Base-by-base conservation (phyloP, 805 yeast species). In the Sugiyamaella lignohabitans region DNA sequence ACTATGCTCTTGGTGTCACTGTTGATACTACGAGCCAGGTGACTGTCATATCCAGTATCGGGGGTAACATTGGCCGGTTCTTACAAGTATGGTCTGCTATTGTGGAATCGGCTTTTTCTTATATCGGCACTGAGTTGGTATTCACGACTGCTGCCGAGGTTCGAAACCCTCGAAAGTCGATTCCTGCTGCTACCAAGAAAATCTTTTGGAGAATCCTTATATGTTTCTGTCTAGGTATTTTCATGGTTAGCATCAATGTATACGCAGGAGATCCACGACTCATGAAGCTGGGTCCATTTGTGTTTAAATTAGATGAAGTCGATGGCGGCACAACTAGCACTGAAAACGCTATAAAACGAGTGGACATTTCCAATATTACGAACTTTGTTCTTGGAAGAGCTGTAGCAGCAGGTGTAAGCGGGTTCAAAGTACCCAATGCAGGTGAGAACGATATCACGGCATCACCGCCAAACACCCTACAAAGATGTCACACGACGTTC, bases 81-180 rank as follows among this genome's bases (percentile, higher is more conserved):
- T 23, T 59, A 30, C 62, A 59, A 50, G 62, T 84, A 5, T 47
- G 82, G 30, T 74, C 79, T 1, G 86, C 87, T 1, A 66, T 80
- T 5, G 64, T 79, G 40, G 77, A 80, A 18, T 80, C 88, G 0
- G 71, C 87, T 0, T 86, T 82, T 62, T 84, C 94, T 0, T 86
- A 81, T 58, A 78, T 84, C 42, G 95, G 95, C 0, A 83, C 88
- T 1, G 95, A 86, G 55, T 79, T 82, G 61, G 89, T 87, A 10
- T 79, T 85, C 53, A 78, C 85, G 46, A 91, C 93, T 2, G 87
- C 91, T 4, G 85, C 89, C 62, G 95, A 86, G 62, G 84, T 89
- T n/a, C 71, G 81, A 50, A 81, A 84, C 53, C 95, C 95, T 3
- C 70, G 93, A 53, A 78, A 73, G 51, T 80, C 91, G 0, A 69